A percentile compares a stretch with the other conserved stretches of the same genome.
These are phyloP conservation scores for Pythium sp. DNA, from an alignment of 352 stramenopile species.

Conservation along the genomic window DNA sequence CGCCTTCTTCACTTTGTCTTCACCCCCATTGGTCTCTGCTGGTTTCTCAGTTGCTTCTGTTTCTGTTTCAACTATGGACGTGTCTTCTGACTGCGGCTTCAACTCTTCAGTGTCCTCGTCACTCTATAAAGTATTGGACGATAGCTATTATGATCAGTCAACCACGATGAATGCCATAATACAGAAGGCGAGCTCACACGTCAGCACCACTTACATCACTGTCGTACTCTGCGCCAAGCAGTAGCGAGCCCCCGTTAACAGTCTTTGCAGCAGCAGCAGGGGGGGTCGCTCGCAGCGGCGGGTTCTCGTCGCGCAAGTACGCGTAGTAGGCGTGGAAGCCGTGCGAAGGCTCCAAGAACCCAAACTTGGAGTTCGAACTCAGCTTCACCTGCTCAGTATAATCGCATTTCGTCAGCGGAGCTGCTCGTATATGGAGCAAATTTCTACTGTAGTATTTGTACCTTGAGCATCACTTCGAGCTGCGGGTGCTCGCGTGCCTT, in stretches of 20 bases:
- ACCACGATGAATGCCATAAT: background rate
- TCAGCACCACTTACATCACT: conserved; percentile 25
- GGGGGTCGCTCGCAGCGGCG: background rate
- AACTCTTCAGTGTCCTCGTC: conserved; percentile 13
- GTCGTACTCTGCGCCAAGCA: conserved; percentile 42
- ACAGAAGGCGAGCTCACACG: background rate
- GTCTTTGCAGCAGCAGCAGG: background rate
- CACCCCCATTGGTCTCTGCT: background rate
- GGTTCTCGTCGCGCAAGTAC: conserved; percentile 42
- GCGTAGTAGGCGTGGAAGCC: conserved; percentile 42
- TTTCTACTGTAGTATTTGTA: conserved; percentile 10
- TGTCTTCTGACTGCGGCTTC: background rate
- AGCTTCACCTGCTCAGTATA: conserved; percentile 32
- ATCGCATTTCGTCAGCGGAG: background rate
- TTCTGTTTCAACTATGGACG: background rate
- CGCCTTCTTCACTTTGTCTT: conserved; percentile 9
- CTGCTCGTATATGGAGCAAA: background rate
- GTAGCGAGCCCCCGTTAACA: conserved; percentile 15
- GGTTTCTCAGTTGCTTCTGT: background rate
- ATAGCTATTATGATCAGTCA: background rate
- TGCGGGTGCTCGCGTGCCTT: conserved; percentile 37
- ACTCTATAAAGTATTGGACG: conserved; percentile 16
- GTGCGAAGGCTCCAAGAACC: conserved; percentile 32
- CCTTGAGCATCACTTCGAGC: conserved; percentile 50
- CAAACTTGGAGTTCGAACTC: conserved; percentile 30